Base-by-base conservation (phyloP, 169 alveolate species). In the Besnoitia besnoiti region DNA sequence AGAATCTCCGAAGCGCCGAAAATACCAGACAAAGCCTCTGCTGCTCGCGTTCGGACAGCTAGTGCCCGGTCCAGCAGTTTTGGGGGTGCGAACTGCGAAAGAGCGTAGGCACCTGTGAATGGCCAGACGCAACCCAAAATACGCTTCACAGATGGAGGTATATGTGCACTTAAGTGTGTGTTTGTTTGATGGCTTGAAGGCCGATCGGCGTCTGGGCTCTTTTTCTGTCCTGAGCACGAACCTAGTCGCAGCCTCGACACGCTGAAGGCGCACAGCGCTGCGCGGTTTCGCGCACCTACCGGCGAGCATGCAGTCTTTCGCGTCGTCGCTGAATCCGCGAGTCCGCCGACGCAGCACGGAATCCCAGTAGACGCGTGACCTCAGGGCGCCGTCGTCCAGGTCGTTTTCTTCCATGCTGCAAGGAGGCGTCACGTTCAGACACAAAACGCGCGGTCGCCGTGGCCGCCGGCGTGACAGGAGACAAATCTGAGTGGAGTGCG, bases 251-350 rank as follows among this genome's bases (percentile, higher is more conserved):
- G n/a, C n/a, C n/a, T n/a, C n/a, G n/a, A n/a, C n/a, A n/a, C n/a
- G n/a, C n/a, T n/a, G n/a, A n/a, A n/a, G n/a, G n/a, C n/a, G n/a
- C 67, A 55, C 12, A 21, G 67, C 24, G 12, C 67, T 19, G 24
- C 27, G 67, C 12, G 67, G 24, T 55, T 55, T n/a, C 24, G 67
- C 1, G 30, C 30, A 55, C 67, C 3, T 77, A 77, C 87, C 87
- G 8, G 87, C 87, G 3, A 77, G 87, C 61, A 77, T 77, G 37
- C 59, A 27, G 12, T 37, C 87, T 39, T 77, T 77, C 30, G 87
- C 59, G 16, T 77, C n/a, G 37, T 77, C 59, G 59, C n/a, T 42
- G 33, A 77, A 77, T 35, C 61, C 87, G 7, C 12, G 87, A 4
- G 40, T 7, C 40, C 87, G 87, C 39, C 40, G 49, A 3, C 59